These are phyloP conservation scores for Blastomyces emzantsi DNA, from an alignment of 2,329 filamentous ascomycete genomes.

Conservation along the genomic window DNA sequence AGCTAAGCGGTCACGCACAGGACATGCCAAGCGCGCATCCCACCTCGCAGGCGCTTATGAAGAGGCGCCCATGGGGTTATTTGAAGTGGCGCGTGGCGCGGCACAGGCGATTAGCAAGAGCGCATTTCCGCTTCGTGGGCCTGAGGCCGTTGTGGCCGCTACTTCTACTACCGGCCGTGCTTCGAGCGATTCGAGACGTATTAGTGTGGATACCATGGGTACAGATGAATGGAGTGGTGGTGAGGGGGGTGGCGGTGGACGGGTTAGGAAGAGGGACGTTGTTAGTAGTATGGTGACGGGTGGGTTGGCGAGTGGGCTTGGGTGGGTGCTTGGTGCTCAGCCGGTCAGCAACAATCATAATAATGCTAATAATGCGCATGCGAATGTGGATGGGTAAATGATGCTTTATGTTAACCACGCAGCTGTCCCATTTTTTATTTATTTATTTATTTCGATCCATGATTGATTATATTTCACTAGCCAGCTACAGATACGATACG, in stretches of 20 bases:
- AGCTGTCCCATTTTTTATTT: background rate
- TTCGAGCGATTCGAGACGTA: conserved; percentile 3
- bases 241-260: conserved; percentile 22
- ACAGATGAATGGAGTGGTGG: conserved; percentile 8
- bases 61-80: conserved; percentile 44
- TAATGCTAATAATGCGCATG: background rate
- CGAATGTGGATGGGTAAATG: background rate
- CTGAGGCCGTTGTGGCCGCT: conserved; percentile 13
- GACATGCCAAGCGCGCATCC: conserved; percentile 15
- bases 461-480: background rate
- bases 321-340: conserved; percentile 54
- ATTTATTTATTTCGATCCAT: background rate
- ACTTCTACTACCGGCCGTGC: background rate
- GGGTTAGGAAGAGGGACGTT: conserved; percentile 44
- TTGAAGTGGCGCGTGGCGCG: conserved; percentile 44
- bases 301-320: conserved; percentile 52
- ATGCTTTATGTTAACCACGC: background rate
- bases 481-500: background rate
- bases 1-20: conserved; percentile 25
- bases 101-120: conserved; percentile 41
- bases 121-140: conserved; percentile 35
- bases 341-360: conserved; percentile 28
- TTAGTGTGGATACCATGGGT: conserved; percentile 3
- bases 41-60: conserved; percentile 22
- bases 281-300: conserved; percentile 57